Conservation (phyloP, 768 basidiomycete species). For the Pleurotus pulmonarius region DNA sequence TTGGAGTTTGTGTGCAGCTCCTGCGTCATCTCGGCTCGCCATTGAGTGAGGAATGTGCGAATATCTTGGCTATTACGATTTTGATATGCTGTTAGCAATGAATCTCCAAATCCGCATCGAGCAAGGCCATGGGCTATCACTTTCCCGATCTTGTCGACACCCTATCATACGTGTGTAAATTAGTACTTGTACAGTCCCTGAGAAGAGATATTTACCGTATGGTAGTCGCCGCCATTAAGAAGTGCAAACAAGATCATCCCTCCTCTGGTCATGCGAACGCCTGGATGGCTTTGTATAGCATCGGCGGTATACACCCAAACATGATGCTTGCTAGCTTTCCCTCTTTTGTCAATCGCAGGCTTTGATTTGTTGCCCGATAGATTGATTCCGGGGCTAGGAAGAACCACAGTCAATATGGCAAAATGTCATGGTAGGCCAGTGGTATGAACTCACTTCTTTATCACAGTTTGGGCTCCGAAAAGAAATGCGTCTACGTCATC, state of each 20-base stretch:
- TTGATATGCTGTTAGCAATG: conserved; percentile 36
- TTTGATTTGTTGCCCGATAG: conserved; percentile 32
- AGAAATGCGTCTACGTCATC: conserved; percentile 46
- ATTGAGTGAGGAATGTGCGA: not conserved
- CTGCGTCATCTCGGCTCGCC: not conserved
- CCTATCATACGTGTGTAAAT: conserved; percentile 2
- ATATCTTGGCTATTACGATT: conserved; percentile 3
- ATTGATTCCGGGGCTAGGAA: conserved; percentile 22
- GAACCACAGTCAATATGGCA: conserved; percentile 14
- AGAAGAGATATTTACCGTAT: conserved; percentile 15
- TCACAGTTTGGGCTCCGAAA: conserved; percentile 30
- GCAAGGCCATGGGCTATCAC: conserved; percentile 57
- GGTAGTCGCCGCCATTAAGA: conserved; percentile 31
- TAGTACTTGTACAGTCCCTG: not conserved
- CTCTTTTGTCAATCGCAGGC: conserved; percentile 39
- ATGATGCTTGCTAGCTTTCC: conserved; percentile 47
- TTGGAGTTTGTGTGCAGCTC: not conserved
- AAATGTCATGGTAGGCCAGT: not conserved
- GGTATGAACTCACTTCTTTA: conserved; percentile 13
- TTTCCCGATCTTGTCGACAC: conserved; percentile 37
- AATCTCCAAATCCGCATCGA: conserved; percentile 53
- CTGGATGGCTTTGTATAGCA: conserved; percentile 16
- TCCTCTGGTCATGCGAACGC: conserved; percentile 20
- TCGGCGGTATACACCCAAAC: conserved; percentile 14
- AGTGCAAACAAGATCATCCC: conserved; percentile 30